Evolutionary conservation across 2,329 filamentous ascomycete genomes (phyloP).

Genomic region (Ophiobolus disseminans): DNA sequence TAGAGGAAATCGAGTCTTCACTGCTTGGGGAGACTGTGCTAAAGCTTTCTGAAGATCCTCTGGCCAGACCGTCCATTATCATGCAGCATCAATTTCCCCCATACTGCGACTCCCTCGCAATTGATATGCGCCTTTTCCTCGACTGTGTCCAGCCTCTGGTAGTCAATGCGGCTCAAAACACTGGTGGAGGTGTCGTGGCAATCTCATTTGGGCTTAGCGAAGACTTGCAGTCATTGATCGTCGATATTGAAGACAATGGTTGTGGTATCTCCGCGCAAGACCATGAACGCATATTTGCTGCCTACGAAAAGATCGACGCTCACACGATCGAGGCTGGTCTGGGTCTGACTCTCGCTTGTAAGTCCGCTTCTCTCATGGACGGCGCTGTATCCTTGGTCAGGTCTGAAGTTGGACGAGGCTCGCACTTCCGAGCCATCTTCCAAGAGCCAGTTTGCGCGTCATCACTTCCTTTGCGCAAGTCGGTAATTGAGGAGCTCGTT

Average conservation of each 20-base stretch:
- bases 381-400: conserved; percentile 50
- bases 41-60: conserved; percentile 38
- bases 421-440: conserved; percentile 51
- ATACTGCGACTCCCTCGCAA: conserved; percentile 40
- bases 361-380: conserved; percentile 51
- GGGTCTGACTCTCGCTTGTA: conserved; percentile 53
- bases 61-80: conserved; percentile 38
- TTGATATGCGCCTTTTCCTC: conserved; percentile 51
- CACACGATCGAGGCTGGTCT: conserved; percentile 52
- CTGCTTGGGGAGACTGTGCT: conserved; percentile 39
- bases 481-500: conserved; percentile 6
- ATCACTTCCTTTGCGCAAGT: conserved; percentile 21
- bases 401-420: conserved; percentile 47
- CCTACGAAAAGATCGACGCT: conserved; percentile 53
- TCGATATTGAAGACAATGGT: conserved; percentile 56
- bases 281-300: conserved; percentile 51
- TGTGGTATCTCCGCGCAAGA: conserved; percentile 48
- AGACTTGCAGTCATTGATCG: conserved; percentile 39
- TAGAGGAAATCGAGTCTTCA: conserved; percentile 42
- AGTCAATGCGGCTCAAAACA: conserved; percentile 54
- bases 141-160: conserved; percentile 54
- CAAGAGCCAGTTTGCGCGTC: conserved; percentile 32
- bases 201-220: conserved; percentile 41
- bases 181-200: conserved; percentile 46
- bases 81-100: conserved; percentile 41